phyloP scores from a whole-genome alignment of 148 eudicot species.

The Nyssa sinensis region DNA sequence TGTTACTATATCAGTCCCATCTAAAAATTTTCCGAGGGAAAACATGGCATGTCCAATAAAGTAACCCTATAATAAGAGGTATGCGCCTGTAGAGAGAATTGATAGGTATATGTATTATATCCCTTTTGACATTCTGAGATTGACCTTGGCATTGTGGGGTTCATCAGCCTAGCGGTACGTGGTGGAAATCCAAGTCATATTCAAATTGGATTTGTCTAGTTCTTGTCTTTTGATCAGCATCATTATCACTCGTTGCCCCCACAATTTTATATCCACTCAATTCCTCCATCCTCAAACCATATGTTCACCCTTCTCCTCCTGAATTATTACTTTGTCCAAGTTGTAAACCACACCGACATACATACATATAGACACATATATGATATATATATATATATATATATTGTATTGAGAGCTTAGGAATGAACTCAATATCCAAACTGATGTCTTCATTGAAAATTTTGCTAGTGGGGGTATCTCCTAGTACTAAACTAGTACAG shows the following conservation, averaged over 20 bases:
- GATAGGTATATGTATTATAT: neutral
- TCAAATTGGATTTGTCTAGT: constrained; percentile 9
- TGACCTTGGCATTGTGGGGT: constrained; percentile 22
- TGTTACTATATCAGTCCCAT: no score
- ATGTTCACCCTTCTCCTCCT: neutral
- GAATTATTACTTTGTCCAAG: no score
- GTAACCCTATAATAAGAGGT: neutral
- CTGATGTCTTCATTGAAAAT: no score
- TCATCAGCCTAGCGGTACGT: neutral
- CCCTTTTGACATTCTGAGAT: constrained; percentile 19
- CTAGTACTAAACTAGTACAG: no score
- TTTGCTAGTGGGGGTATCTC: no score
- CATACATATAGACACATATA: no score
- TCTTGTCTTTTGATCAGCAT: constrained; percentile 8
- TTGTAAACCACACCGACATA: no score
- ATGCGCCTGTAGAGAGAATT: neutral
- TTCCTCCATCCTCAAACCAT: constrained; percentile 1
- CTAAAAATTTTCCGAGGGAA: no score
- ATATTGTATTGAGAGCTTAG: no score
- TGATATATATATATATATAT: no score
- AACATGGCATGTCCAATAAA: no score
- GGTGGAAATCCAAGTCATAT: constrained; percentile 28
- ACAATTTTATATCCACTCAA: neutral
- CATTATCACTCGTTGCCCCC: constrained; percentile 14
- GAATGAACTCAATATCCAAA: no score